These are phyloP conservation scores for Saccharomyces jurei DNA, from an alignment of 805 yeast species.

Conservation along the genomic window DNA sequence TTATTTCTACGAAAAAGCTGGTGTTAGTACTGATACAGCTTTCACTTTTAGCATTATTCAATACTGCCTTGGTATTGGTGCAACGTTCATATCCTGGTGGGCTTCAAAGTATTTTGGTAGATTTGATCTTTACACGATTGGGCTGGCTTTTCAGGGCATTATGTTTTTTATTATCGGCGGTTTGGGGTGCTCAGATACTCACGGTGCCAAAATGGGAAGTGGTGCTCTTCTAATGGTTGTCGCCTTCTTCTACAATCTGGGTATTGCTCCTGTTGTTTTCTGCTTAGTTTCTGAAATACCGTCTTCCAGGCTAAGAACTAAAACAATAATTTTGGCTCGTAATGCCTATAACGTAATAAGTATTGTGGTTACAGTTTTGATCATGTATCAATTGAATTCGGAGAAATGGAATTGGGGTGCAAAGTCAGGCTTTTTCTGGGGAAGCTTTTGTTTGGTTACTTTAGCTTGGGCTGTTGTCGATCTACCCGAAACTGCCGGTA, in stretches of 20 bases:
- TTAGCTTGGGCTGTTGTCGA: conserved; percentile 41
- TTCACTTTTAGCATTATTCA: conserved; percentile 42
- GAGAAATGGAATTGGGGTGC: conserved; percentile 40
- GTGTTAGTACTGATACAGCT: conserved; percentile 35
- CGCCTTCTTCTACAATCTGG: conserved; percentile 39
- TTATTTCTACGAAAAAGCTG: conserved; percentile 33
- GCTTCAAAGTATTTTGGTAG: conserved; percentile 10
- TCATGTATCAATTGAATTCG: conserved; percentile 47
- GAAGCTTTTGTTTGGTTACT: conserved; percentile 29
- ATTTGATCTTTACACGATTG: conserved; percentile 9
- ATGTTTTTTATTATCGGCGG: conserved; percentile 39
- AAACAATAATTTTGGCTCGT: conserved; percentile 37
- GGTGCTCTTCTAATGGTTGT: conserved; percentile 41
- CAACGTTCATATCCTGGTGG: conserved; percentile 27
- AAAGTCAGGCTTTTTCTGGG: conserved; percentile 44
- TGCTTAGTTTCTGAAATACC: conserved; percentile 38
- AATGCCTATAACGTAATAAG: conserved; percentile 29
- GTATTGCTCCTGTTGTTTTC: conserved; percentile 38
- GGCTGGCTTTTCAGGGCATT: conserved; percentile 22
- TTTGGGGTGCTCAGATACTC: conserved; percentile 26
- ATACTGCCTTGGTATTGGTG: conserved; percentile 38
- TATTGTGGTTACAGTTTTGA: conserved; percentile 33
- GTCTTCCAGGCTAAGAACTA: conserved; percentile 35
- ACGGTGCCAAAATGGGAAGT: conserved; percentile 35
- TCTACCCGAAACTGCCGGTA: conserved; percentile 51